Percentiles rank a stretch among this genome's conserved stretches.
Evolutionary conservation across 1,139 yeast genomes (phyloP).

Genomic region (Entelexis paramagnoliae): DNA sequence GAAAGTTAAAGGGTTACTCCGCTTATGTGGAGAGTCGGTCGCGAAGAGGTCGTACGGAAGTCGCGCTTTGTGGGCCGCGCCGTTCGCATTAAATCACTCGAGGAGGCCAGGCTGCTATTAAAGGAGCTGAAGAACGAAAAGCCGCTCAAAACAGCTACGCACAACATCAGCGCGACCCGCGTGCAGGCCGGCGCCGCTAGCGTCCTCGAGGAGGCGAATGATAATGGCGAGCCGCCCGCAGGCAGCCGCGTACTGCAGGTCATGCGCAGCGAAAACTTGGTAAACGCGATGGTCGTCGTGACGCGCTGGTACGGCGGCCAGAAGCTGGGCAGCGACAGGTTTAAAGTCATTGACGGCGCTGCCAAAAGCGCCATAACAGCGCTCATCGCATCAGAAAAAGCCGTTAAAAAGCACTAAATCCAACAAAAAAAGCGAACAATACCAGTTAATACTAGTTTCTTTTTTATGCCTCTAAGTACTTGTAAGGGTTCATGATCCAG

Average conservation of each 20-base stretch:
- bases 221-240: constrained; percentile 92
- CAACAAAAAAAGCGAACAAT: no score
- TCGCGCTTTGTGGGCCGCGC: constrained; percentile 77
- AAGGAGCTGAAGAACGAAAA: constrained; percentile 43
- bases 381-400: background rate
- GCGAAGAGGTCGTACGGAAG: constrained; percentile 4
- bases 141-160: constrained; percentile 54
- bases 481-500: constrained; percentile 84
- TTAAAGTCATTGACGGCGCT: constrained; percentile 73
- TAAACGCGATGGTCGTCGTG: constrained; percentile 77
- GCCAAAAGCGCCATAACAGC: constrained; percentile 60
- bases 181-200: constrained; percentile 31
- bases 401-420: background rate
- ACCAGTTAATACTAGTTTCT: no score
- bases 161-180: constrained; percentile 76
- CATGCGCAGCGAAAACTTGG: constrained; percentile 54
- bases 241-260: constrained; percentile 64
- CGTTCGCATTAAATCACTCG: constrained; percentile 44
- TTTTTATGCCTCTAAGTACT: constrained; percentile 29
- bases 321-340: constrained; percentile 73
- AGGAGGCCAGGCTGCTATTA: constrained; percentile 49
- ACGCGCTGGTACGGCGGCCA: constrained; percentile 88
- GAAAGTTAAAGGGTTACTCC: no score
- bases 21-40: constrained; percentile 14
- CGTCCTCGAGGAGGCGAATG: constrained; percentile 30